Conservation (phyloP, 257 asterid species). For the Jaltomata sinuosa region DNA sequence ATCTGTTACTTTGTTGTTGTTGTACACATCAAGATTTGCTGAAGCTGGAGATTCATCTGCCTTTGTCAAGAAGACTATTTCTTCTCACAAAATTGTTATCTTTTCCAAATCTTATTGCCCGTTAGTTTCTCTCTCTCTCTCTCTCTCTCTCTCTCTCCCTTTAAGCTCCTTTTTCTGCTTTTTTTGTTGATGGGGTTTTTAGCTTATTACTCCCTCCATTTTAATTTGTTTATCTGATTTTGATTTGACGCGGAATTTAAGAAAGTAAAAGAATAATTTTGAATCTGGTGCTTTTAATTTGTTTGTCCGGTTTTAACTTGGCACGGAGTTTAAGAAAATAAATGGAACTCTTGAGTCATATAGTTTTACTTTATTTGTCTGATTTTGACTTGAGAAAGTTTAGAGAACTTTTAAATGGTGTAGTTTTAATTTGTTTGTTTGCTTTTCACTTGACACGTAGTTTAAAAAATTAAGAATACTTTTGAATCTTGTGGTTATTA, state of each 20-base stretch:
- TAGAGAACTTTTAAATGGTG: too few relatives aligned
- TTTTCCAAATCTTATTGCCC: slow-evolving; percentile 96
- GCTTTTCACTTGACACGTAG: too few relatives aligned
- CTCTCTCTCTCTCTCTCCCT: neutral
- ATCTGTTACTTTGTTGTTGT: neutral
- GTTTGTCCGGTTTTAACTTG: too few relatives aligned
- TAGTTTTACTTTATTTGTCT: too few relatives aligned
- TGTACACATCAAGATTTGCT: neutral
- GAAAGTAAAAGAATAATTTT: too few relatives aligned
- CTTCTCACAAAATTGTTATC: slow-evolving; percentile 62
- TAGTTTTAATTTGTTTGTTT: too few relatives aligned
- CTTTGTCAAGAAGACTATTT: slow-evolving; percentile 52
- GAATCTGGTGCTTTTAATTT: neutral
- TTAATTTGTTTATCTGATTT: neutral
- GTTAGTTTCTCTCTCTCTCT: slow-evolving; percentile 17
- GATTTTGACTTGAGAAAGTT: too few relatives aligned
- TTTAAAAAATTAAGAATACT: too few relatives aligned
- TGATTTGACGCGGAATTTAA: neutral
- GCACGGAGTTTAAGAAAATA: too few relatives aligned
- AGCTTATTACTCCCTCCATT: neutral
- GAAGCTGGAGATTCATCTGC: slow-evolving; percentile 13
- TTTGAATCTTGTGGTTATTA: too few relatives aligned
- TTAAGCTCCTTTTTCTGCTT: neutral
- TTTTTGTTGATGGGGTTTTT: neutral
- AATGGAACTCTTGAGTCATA: too few relatives aligned